Evolutionary conservation across 202 grass and related monocot genomes (phyloP), one percentile per base, ranked within the genome.

Genomic region (Dendrocalamus latiflorus): DNA sequence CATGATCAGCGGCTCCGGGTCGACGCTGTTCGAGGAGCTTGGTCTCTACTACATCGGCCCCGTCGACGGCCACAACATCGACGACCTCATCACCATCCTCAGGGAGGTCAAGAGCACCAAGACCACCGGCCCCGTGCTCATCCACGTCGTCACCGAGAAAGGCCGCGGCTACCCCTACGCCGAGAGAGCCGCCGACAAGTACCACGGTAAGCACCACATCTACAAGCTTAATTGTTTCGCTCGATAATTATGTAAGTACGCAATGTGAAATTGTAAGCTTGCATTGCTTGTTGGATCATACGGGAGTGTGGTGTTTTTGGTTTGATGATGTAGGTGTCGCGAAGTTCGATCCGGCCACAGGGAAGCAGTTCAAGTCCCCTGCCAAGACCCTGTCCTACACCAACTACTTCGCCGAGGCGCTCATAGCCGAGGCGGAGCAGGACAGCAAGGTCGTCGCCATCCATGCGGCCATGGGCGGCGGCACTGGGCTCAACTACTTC

Each of bases 41-140:
- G 94, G 94, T 20, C 94, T 97, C 55, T 97, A 94, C 48, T 94
- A 97, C 81, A 97, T 97, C 56, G 94, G 94, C 68, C 94, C 92
- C 34, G 92, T 97, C 17, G 92, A 97, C 57, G 94, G 94, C 56
- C 94, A 97, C 88, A 93, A 91, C 88, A 89, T 94, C 45, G 92
- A 97, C 77, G 94, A 97, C 84, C 86, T 97, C 74, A 71, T 93
- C 78, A 43, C 72, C 66, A 97, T 97, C 84, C 90, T 97, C 76
- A 81, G 89, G 18, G 94, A 97, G 77, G 94, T 97, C 75, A 94
- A 93, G 68, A 92, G 81, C 86, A 97, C 94, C 45, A 97, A 89
- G 56, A 91, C 82, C 59, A 94, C 92, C 41, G 94, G 94, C 14
- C 94, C 94, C 16, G 94, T 97, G 60, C 90, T 97, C 75, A 92